Base-by-base conservation (phyloP, 768 basidiomycete species). In the Boletales sp. region DNA sequence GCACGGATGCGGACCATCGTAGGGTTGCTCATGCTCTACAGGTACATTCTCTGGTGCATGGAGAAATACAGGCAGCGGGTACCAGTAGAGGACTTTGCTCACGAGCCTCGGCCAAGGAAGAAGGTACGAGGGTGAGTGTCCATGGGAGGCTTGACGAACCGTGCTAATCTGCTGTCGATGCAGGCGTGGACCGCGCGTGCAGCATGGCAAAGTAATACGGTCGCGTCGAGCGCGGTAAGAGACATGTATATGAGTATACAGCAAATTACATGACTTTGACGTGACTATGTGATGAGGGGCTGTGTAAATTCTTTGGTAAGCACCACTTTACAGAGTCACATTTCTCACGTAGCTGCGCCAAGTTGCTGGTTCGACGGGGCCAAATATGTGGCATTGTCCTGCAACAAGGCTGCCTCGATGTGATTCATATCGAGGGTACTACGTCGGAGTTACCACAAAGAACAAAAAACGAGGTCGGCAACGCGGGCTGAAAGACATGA, bases 1-100 rank as follows among this genome's bases (percentile, higher is more conserved):
- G 29, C 19, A 32, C 24, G 6, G 30, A 31, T 14, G 31, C n/a
- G 38, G 47, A 17, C 31, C 12, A 38, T 35, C 38, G 17, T 50
- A 40, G 31, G 47, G 36, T 47, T 14, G 47, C 39, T 52, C 41
- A 52, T 54, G 46, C 41, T 40, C 9, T 39, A 14, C 56, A 92
- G 90, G 62, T 93, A 93, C 59, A 81, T 91, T 49, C 70, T 91
- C 8, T 91, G 89, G 90, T 83, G 83, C 57, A 83, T 90, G 83
- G 82, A 88, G 62, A 91, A 89, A 62, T 93, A 77, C 65, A 77
- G 87, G 21, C 71, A 72, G 45, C 82, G 80, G 1, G 59, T 72
- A 24, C 70, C 81, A 1, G 72, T 87, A 3, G 62, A 72, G 17
- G 74, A 77, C 9, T 87, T 89, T 63, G 83, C 84, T 7, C 80